Percentiles rank a stretch among this genome's conserved stretches.
Evolutionary conservation across 495 filamentous ascomycete species (phyloP).

Genomic region (Daldinia childiae): DNA sequence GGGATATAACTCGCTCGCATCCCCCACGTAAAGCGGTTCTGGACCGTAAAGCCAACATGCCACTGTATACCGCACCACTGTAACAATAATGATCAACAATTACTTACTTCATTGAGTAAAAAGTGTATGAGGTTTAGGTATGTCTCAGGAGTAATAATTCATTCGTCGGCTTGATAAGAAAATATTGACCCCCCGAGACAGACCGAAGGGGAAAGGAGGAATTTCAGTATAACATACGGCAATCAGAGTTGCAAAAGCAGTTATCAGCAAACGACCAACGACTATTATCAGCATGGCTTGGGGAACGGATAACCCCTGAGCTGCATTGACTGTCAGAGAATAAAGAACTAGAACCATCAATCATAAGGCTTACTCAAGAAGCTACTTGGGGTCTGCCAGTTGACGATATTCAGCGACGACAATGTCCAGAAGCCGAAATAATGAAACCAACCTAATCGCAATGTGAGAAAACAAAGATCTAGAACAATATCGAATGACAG

Average conservation of each 20-base stretch:
- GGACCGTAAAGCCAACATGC: slow-evolving; percentile 53
- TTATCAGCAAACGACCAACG: slow-evolving; percentile 46
- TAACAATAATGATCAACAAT: not conserved
- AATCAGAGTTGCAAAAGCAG: slow-evolving; percentile 48
- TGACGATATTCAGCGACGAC: slow-evolving; percentile 45
- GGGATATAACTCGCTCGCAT: slow-evolving; percentile 42
- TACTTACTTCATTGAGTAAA: not conserved
- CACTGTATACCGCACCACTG: slow-evolving; percentile 48
- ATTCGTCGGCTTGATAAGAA: not conserved
- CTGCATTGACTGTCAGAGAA: slow-evolving; percentile 22
- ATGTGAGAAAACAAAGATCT: slow-evolving; percentile 6
- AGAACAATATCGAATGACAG: not conserved
- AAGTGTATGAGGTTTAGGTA: not conserved
- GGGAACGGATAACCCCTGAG: slow-evolving; percentile 49
- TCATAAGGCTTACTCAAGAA: slow-evolving; percentile 47
- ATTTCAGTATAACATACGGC: slow-evolving; percentile 10
- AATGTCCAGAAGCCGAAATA: slow-evolving; percentile 46
- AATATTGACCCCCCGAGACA: too few species aligned
- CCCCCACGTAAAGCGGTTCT: slow-evolving; percentile 50
- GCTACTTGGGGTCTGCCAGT: slow-evolving; percentile 53
- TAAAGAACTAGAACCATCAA: not conserved
- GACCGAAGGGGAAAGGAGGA: not conserved
- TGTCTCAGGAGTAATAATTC: not conserved
- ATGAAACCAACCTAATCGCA: slow-evolving; percentile 42
- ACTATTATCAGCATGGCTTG: slow-evolving; percentile 50